Evolutionary conservation across 345 rosid genomes (phyloP).

Genomic region (Fremontodendron californicum): DNA sequence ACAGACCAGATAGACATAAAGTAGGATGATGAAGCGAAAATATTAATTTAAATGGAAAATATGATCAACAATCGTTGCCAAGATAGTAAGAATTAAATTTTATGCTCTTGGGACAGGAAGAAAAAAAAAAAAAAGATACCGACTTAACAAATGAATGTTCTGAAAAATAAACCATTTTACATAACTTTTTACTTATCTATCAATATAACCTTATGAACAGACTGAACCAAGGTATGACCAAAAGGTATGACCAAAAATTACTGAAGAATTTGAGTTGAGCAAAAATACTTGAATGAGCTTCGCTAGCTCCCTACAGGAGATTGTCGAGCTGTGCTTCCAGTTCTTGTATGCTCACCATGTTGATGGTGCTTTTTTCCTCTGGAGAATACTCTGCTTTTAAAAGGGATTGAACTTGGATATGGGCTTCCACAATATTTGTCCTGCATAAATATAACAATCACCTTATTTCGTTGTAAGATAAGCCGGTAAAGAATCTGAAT

Average conservation of each 20-base stretch:
- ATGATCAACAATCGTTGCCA: not conserved
- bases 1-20: not conserved
- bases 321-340: conserved; percentile 76
- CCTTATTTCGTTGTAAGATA: not conserved
- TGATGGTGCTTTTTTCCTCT: conserved; percentile 63
- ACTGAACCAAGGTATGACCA: not conserved
- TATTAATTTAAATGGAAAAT: not conserved
- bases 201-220: not conserved
- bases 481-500: not conserved
- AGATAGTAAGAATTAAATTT: not conserved
- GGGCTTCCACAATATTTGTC: conserved; percentile 96
- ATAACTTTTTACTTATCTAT: not conserved
- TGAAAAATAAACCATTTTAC: not conserved
- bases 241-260: not conserved
- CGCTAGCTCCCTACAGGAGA: conserved; percentile 30
- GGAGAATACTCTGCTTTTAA: conserved; percentile 67
- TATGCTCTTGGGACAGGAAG: not conserved
- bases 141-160: not conserved
- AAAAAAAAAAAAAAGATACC: not conserved
- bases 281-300: not conserved
- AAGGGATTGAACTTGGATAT: conserved; percentile 68
- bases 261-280: not conserved
- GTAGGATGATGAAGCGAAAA: not conserved
- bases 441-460: conserved; percentile 35
- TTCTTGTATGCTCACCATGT: conserved; percentile 58